Conservation (phyloP, 208 protist species). For the Leishmania turanica region DNA sequence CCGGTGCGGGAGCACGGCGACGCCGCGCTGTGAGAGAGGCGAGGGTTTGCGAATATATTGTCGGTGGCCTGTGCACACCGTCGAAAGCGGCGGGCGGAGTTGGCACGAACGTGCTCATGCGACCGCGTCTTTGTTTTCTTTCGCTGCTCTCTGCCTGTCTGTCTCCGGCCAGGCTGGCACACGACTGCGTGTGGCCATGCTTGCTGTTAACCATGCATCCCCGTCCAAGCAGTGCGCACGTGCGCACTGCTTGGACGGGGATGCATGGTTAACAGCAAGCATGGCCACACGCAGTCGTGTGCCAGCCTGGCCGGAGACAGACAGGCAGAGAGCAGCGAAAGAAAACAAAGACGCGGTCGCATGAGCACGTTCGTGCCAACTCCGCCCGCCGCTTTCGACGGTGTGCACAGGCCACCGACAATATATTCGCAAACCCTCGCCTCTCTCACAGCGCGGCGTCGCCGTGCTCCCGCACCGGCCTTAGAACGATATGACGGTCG, state of each 20-base stretch:
- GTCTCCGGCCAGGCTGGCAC: not conserved
- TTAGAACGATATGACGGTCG: conserved; percentile 26
- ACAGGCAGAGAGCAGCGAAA: not conserved
- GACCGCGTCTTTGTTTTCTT: not conserved
- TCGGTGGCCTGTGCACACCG: not conserved
- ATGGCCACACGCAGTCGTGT: not conserved
- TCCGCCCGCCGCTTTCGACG: not conserved
- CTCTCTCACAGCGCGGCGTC: not conserved
- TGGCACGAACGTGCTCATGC: not conserved
- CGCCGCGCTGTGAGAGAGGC: not conserved
- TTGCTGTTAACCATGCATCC: too few species aligned
- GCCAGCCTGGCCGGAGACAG: not conserved
- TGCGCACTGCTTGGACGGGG: too few species aligned
- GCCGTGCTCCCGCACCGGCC: not conserved
- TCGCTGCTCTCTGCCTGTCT: not conserved
- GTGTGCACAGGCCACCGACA: not conserved
- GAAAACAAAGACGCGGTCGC: not conserved
- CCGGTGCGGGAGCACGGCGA: not conserved
- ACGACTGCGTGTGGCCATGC: not conserved
- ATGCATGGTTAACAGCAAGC: too few species aligned
- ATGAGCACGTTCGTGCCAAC: not conserved
- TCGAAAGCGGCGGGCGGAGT: not conserved
- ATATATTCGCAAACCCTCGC: not conserved
- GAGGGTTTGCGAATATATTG: not conserved
- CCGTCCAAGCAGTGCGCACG: too few species aligned